Conservation (phyloP, 1,284 basidiomycete genomes). For the Sanghuangporus sanghuang region DNA sequence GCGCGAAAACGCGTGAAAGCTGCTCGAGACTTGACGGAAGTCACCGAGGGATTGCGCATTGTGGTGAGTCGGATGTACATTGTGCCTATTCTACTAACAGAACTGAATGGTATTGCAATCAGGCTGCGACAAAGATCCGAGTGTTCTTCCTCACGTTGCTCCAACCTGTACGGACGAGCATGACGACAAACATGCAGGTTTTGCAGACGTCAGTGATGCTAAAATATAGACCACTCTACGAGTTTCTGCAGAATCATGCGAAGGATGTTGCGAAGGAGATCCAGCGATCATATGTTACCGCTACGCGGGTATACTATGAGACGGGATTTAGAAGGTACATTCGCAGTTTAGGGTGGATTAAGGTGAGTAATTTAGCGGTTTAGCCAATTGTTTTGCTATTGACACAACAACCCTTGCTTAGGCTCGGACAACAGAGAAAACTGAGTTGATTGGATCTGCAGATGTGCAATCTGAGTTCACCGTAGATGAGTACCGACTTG, state of each 20-base stretch:
- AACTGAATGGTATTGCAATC: background rate
- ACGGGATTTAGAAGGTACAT: constrained; percentile 92
- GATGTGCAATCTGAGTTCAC: constrained; percentile 33
- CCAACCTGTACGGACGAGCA: constrained; percentile 75
- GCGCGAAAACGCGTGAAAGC: constrained; percentile 78
- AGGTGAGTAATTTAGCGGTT: constrained; percentile 38
- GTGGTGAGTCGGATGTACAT: constrained; percentile 48
- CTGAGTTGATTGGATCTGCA: constrained; percentile 47
- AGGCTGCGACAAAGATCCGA: constrained; percentile 89
- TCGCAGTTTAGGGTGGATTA: constrained; percentile 74
- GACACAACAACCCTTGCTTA: constrained; percentile 24
- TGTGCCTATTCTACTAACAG: background rate
- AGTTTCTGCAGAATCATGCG: constrained; percentile 82
- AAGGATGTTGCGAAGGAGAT: constrained; percentile 83
- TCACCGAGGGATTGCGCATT: constrained; percentile 82
- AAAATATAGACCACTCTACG: constrained; percentile 81
- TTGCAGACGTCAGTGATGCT: constrained; percentile 86
- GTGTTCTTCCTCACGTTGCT: constrained; percentile 81
- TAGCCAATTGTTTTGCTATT: background rate
- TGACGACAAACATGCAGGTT: constrained; percentile 91
- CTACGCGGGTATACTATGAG: constrained; percentile 91
- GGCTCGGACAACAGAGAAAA: constrained; percentile 58
- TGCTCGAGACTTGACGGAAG: constrained; percentile 74
- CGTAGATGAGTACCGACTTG: constrained; percentile 52
- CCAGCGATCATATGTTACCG: constrained; percentile 81